A percentile compares a stretch with the other conserved stretches of the same genome.
These are phyloP conservation scores for Saksenaea oblongispora DNA, from an alignment of 371 early-diverging fungal genomes.

Conservation along the genomic window DNA sequence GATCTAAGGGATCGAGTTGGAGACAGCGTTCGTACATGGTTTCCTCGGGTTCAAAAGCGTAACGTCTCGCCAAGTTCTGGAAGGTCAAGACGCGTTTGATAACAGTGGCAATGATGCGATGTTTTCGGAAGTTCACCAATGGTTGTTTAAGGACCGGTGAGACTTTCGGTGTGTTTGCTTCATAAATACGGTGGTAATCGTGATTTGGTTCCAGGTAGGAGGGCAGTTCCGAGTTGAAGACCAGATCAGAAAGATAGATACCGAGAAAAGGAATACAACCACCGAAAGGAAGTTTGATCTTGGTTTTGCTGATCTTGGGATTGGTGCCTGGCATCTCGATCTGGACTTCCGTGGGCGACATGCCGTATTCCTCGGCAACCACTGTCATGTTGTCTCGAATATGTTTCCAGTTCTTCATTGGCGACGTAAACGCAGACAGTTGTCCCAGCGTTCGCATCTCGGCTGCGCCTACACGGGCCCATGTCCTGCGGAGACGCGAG, in stretches of 20 bases:
- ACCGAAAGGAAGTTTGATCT: conserved; percentile 48
- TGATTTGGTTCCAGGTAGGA: conserved; percentile 48
- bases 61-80: conserved; percentile 57
- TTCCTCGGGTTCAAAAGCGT: conserved; percentile 53
- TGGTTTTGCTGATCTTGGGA: conserved; percentile 24
- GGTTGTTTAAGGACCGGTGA: conserved; percentile 41
- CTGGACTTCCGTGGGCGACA: conserved; percentile 38
- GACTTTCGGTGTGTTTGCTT: conserved; percentile 12
- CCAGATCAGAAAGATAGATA: conserved; percentile 67
- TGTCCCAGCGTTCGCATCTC: conserved; percentile 57
- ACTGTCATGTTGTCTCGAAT: conserved; percentile 66
- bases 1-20: conserved; percentile 32
- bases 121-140: conserved; percentile 66
- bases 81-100: conserved; percentile 65
- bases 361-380: conserved; percentile 61
- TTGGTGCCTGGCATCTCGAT: conserved; percentile 42
- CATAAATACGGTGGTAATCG: conserved; percentile 28
- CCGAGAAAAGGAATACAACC: conserved; percentile 68
- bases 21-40: conserved; percentile 41
- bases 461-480: conserved; percentile 55
- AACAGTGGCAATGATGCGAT: conserved; percentile 64
- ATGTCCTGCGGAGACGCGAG: conserved; percentile 60
- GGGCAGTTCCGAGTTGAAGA: conserved; percentile 66
- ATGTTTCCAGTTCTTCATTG: conserved; percentile 66
- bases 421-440: conserved; percentile 58